Evolutionary conservation across 352 stramenopile genomes (phyloP).

Genomic region (Phytophthora megakarya): DNA sequence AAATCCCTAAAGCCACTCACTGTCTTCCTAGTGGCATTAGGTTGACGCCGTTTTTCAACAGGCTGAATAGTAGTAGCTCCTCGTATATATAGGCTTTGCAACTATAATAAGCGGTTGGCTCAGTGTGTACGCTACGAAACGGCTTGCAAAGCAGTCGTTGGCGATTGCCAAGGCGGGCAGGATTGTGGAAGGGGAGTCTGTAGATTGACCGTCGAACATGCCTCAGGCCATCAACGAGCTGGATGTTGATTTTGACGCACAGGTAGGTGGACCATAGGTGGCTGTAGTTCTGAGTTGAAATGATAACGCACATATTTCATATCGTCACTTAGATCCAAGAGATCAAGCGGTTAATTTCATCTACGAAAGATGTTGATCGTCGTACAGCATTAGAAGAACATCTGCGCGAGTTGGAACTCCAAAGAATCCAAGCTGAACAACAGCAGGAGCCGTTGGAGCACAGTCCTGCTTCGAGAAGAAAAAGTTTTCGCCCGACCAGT

Average conservation of each 20-base stretch:
- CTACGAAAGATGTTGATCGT: constrained; percentile 66
- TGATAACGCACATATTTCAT: constrained; percentile 6
- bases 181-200: constrained; percentile 4
- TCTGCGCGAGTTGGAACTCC: constrained; percentile 64
- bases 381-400: constrained; percentile 68
- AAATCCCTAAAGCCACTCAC: too few relatives aligned
- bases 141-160: constrained; percentile 8
- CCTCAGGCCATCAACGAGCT: constrained; percentile 66
- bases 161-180: constrained; percentile 8
- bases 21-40: too few relatives aligned
- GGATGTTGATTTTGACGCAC: constrained; percentile 71
- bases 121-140: constrained; percentile 15
- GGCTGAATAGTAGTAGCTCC: too few relatives aligned
- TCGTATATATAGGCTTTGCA: constrained; percentile 15
- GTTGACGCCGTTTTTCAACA: too few relatives aligned
- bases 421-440: constrained; percentile 50
- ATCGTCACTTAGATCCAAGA: constrained; percentile 59
- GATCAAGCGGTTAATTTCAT: constrained; percentile 77
- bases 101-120: constrained; percentile 15
- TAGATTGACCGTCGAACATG: constrained; percentile 32
- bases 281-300: background rate
- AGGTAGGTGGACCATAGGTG: constrained; percentile 35
- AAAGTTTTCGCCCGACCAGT: constrained; percentile 72
- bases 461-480: constrained; percentile 36
- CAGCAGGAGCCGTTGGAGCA: constrained; percentile 12